Conservation (phyloP, 1,284 basidiomycete species). For the Puccinia polysora region DNA sequence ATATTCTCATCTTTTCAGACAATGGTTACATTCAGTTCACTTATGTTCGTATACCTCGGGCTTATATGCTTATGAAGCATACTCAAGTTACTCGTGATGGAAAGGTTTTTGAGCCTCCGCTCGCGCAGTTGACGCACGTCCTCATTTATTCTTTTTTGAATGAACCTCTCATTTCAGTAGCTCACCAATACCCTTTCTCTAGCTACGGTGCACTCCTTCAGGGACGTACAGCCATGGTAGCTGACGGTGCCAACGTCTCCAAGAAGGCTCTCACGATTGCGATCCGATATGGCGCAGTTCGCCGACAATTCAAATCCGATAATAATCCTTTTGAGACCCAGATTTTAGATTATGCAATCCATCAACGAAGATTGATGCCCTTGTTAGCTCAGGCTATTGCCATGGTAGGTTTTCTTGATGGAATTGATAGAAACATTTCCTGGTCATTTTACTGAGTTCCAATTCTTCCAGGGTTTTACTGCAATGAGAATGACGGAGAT, state of each 20-base stretch:
- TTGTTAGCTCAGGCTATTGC: slow-evolving; percentile 60
- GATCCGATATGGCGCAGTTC: slow-evolving; percentile 59
- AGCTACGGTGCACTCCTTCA: slow-evolving; percentile 58
- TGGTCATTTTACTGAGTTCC: slow-evolving; percentile 43
- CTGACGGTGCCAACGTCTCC: slow-evolving; percentile 46
- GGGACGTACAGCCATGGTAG: slow-evolving; percentile 59
- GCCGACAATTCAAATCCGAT: slow-evolving; percentile 58
- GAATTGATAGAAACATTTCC: slow-evolving; percentile 44
- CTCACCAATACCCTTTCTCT: neutral
- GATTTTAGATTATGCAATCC: slow-evolving; percentile 61
- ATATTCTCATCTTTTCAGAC: slow-evolving; percentile 48
- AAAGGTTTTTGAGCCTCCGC: slow-evolving; percentile 56
- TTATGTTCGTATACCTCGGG: slow-evolving; percentile 59
- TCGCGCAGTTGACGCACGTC: slow-evolving; percentile 58
- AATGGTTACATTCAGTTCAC: slow-evolving; percentile 59
- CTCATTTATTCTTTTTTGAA: neutral
- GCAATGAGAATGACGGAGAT: slow-evolving; percentile 49
- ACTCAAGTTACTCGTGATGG: slow-evolving; percentile 59
- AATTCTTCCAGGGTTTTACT: slow-evolving; percentile 11
- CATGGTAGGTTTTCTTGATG: slow-evolving; percentile 57
- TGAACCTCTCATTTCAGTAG: neutral
- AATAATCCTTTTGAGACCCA: slow-evolving; percentile 58
- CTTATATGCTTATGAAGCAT: slow-evolving; percentile 62
- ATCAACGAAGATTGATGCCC: slow-evolving; percentile 61
- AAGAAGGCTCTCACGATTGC: slow-evolving; percentile 58